Evolutionary conservation across 495 filamentous ascomycete species (phyloP).

Genomic region (Thermochaetoides thermophila): DNA sequence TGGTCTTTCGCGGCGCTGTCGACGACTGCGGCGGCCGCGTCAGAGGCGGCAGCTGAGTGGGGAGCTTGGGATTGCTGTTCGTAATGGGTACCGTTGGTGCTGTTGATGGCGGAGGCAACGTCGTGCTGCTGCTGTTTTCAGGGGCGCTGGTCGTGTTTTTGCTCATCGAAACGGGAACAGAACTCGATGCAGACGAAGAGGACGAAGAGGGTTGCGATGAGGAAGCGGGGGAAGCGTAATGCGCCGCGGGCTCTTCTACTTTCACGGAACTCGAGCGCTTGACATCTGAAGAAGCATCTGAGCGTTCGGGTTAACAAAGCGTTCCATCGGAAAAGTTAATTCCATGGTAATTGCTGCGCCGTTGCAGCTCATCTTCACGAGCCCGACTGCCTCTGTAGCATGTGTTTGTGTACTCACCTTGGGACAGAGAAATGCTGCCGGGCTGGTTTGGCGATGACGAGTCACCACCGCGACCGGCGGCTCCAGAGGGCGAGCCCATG

Average conservation of each 20-base stretch:
- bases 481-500: conserved; percentile 25
- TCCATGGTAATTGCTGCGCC: no score
- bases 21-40: conserved; percentile 50
- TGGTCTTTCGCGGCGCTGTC: conserved; percentile 20
- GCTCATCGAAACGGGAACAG: conserved; percentile 8
- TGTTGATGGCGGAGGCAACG: no score
- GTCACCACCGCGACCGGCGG: conserved; percentile 16
- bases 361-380: no score
- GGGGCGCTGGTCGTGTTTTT: conserved; percentile 22
- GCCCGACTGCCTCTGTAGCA: no score
- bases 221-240: conserved; percentile 1
- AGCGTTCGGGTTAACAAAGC: no score
- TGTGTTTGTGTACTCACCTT: conserved; percentile 19
- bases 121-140: no score
- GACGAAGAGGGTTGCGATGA: conserved; percentile 1
- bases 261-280: no score
- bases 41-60: conserved; percentile 59
- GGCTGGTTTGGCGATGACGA: conserved; percentile 25
- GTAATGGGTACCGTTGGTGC: no score
- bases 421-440: conserved; percentile 17
- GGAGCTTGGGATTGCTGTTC: conserved; percentile 22
- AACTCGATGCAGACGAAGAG: conserved; percentile 4
- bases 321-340: no score
- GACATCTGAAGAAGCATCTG: no score
- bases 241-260: no score